A percentile compares a stretch with the other conserved stretches of the same genome.
These are phyloP conservation scores for Podila horticola DNA, from an alignment of 192 early-diverging fungal species.

Conservation along the genomic window DNA sequence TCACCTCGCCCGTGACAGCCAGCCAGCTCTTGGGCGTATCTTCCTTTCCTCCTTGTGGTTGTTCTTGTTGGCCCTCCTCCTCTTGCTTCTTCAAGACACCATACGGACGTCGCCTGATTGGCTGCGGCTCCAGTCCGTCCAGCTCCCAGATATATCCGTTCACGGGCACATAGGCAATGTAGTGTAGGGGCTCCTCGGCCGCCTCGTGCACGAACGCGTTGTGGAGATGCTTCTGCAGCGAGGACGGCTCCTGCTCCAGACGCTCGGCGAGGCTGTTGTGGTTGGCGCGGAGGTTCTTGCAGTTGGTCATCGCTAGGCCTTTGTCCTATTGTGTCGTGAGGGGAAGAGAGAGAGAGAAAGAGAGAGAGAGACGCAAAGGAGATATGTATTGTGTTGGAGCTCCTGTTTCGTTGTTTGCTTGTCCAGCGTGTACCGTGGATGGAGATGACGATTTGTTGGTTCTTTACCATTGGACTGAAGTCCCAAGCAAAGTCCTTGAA, in stretches of 20 bases:
- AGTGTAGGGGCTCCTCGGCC: background rate
- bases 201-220: background rate
- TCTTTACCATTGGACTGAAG: conserved; percentile 2
- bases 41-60: background rate
- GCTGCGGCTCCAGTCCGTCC: conserved; percentile 12
- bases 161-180: conserved; percentile 6
- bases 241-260: background rate
- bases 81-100: too few relatives aligned
- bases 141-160: conserved; percentile 16
- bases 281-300: conserved; percentile 1
- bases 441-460: background rate
- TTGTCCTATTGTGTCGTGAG: too few relatives aligned
- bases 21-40: background rate
- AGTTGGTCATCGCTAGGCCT: conserved; percentile 13
- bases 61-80: background rate
- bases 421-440: too few relatives aligned
- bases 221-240: too few relatives aligned
- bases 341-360: too few relatives aligned
- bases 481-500: conserved; percentile 7
- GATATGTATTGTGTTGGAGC: background rate
- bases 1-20: background rate
- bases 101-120: background rate
- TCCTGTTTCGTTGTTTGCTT: background rate
- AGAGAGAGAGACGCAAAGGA: too few relatives aligned
- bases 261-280: conserved; percentile 1